These are phyloP conservation scores for Petunia axillaris DNA, from an alignment of 257 asterid genomes.

Conservation along the genomic window DNA sequence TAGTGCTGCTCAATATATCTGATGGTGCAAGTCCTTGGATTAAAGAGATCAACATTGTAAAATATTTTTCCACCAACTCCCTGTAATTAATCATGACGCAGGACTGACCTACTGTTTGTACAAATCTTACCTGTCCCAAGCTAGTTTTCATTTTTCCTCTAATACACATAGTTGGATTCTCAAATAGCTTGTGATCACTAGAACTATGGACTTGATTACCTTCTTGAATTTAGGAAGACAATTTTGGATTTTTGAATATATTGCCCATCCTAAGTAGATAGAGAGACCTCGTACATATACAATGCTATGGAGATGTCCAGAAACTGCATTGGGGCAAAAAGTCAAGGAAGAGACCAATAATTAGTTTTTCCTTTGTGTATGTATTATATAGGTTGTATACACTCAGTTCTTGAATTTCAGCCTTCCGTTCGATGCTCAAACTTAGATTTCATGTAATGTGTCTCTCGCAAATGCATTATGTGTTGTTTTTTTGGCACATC, in stretches of 20 bases:
- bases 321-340: slow-evolving; percentile 17
- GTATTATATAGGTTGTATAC: slow-evolving; percentile 8
- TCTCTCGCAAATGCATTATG: slow-evolving; percentile 1
- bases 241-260: slow-evolving; percentile 14
- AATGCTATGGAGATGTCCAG: not conserved
- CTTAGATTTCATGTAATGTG: not conserved
- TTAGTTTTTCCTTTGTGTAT: not conserved
- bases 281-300: not conserved
- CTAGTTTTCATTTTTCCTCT: not conserved
- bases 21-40: too few relatives aligned
- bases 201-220: slow-evolving; percentile 7
- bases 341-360: not conserved
- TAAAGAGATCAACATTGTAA: too few relatives aligned
- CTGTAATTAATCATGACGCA: too few relatives aligned
- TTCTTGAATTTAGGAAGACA: slow-evolving; percentile 19
- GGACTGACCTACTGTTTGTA: not conserved
- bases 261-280: slow-evolving; percentile 10
- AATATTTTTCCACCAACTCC: too few relatives aligned
- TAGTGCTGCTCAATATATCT: not conserved
- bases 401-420: not conserved
- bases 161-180: not conserved
- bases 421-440: slow-evolving; percentile 4
- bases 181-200: slow-evolving; percentile 6
- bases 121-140: not conserved
- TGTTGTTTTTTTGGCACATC: too few relatives aligned